Base-by-base conservation (phyloP, 805 yeast species). In the Candida silvatica region DNA sequence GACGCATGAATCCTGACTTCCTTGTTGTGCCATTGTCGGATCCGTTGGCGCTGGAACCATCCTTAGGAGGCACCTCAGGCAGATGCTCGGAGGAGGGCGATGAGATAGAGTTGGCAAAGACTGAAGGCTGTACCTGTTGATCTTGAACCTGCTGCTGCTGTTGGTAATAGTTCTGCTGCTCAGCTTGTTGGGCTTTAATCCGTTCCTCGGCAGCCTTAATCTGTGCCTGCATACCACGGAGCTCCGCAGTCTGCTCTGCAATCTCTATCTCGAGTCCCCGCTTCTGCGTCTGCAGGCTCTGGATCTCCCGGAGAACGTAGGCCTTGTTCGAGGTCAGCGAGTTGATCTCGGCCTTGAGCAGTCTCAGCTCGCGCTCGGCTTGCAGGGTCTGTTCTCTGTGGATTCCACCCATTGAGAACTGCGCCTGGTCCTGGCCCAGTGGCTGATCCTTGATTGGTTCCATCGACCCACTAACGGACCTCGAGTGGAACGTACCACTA, bases 281-380 rank as follows among this genome's bases (percentile, higher is more conserved):
- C 54, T 70, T 78, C 31, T 69, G 67, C 1, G 46, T 40, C 20
- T 58, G 65, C 41, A 86, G 58, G 15, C 59, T 67, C 32, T 64
- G 68, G 11, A 81, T 64, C 27, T 80, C 86, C 29, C 58, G 61
- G 16, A 60, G 38, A 24, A 79, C 43, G 5, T 53, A 52, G 2
- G 67, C 62, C 42, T 69, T 74, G 2, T 63, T 57, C 2, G 62
- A 34, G 2, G 53, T 48, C 36, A 71, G 49, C 19, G 61, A 56
- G 20, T 54, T 48, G 14, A 72, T 44, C 38, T 72, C 78, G 17
- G 48, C 39, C 41, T 58, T 67, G 34, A 66, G 36, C 18, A 48
- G 37, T 25, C 57, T 49, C 36, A 67, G 44, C 36, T 64, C 70
- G 28, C 60, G 52, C 41, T 67, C 74, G n/a, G 57, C 45, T 23